Evolutionary conservation across 73 alveolate species (phyloP), one percentile per base, ranked within the genome.

Genomic region (Tetrahymena borealis): DNA sequence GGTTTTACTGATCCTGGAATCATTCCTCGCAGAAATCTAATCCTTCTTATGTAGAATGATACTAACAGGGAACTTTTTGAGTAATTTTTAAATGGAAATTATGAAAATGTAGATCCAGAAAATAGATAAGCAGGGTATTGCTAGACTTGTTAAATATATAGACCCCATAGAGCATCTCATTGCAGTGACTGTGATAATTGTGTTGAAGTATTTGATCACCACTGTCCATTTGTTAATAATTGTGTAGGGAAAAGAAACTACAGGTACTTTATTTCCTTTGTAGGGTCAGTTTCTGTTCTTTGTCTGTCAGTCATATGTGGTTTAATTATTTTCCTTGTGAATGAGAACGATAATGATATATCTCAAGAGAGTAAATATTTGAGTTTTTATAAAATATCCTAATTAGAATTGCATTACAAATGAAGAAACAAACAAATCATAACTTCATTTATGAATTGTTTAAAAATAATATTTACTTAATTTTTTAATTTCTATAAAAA

Each of bases 211-310:
- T 97, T 95, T 91, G 99, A 98, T 91, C 99, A 98, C 93, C 99
- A 98, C 90, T 97, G 99, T 90, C 95, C 91, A 8, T 94, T 96
- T 90, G 97, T 98, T 32, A 97, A 97, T 92, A 97, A 95, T 95
- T 98, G 99, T 78, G 94, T 98, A 13, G 99, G 99, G 11, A 94
- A 92, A 91, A 97, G 99, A 93, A 98, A 97, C 90, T 94, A 94
- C 79, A 97, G 96, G 93, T 91, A 94, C 91, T 96, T 96, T 92
- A 78, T 35, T 40, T 78, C 94, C 6, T 93, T 95, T 91, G 91
- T 94, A 60, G 85, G 33, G 2, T 60, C 85, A 1, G 85, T 60
- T 20, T 18, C 16, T 60, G 85, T n/a, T 13, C 38, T 60, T 15
- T 60, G 38, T 1, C 85, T 60, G 6, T 60, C 85, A 60, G 85